Evolutionary conservation across 2,329 filamentous ascomycete genomes (phyloP).

Genomic region (Colletotrichum somersetense): DNA sequence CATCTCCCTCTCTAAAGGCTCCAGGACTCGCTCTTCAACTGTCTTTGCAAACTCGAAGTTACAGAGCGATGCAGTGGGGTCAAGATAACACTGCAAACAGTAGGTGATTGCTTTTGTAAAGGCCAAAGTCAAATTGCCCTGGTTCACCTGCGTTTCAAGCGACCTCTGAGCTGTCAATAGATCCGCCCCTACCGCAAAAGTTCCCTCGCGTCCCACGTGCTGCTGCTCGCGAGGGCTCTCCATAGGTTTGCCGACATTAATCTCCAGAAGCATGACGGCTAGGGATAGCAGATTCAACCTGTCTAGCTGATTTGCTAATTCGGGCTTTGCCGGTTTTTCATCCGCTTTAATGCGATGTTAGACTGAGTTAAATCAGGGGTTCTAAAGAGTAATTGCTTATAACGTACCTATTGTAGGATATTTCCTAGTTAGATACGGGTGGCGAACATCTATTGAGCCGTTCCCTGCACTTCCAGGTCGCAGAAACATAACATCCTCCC

Average conservation of each 20-base stretch:
- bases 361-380: too few relatives aligned
- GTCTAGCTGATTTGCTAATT: neutral
- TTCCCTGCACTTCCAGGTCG: neutral
- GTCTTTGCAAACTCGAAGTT: constrained; percentile 13
- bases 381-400: too few relatives aligned
- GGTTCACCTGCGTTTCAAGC: neutral
- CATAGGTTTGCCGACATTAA: constrained; percentile 12
- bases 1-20: constrained; percentile 26
- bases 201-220: neutral
- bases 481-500: neutral
- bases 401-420: neutral
- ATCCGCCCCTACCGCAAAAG: neutral
- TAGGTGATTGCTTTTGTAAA: constrained; percentile 19
- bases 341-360: too few relatives aligned
- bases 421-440: constrained; percentile 5
- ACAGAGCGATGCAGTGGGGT: constrained; percentile 5
- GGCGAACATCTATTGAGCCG: neutral
- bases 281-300: constrained; percentile 20
- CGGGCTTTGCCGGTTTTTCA: neutral
- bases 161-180: constrained; percentile 4
- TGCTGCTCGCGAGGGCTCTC: neutral
- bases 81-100: constrained; percentile 21
- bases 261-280: constrained; percentile 27
- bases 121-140: neutral
- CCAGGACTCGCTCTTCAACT: constrained; percentile 16